Evolutionary conservation across 2,329 filamentous ascomycete genomes (phyloP), one percentile per base, ranked within the genome.

Genomic region (Aureobasidium sp.): DNA sequence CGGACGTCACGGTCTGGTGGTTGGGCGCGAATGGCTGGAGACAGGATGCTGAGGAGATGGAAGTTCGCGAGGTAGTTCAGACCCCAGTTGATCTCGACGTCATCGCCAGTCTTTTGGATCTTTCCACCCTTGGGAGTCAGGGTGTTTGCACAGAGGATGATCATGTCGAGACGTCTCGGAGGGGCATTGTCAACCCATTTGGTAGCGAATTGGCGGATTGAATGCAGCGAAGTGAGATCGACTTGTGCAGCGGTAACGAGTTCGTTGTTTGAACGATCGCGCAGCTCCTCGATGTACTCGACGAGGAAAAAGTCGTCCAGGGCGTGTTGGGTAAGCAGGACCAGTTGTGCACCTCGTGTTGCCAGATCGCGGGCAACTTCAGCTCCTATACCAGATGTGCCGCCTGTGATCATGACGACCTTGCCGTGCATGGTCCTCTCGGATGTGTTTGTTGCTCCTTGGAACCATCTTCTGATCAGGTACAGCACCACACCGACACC

Each of bases 171-270:
- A 55, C 97, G 86, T 65, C 97, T 87, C 10, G 95, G 93, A 3
- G 96, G 95, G 27, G 93, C 88, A 78, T 98, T 98, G 78, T 99
- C 95, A 70, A 99, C 94, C 95, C 97, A 99, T 82, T 94, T 95
- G 0, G 96, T 99, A 15, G 96, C 96, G 77, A 99, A 99, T 69
- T 91, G 87, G 45, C 96, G 92, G 72, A 99, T 91, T 77, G 93
- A 97, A 77, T 97, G 90, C n/a, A 99, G 84, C n/a, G 92, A 95
- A 16, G 91, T 82, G 31, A 99, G 88, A 75, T 99, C 94, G 72
- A 97, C 94, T 80, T 97, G 93, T 79, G 99, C 96, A 67, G 96
- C 94, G 74, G 97, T 98, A 71, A 99, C 93, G 74, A 99, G 85
- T 66, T 95, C 85, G 80, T 98, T 98, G 38, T 88, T 86, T 9